Evolutionary conservation across 257 asterid species (phyloP).

Genomic region (Coffea canephora): DNA sequence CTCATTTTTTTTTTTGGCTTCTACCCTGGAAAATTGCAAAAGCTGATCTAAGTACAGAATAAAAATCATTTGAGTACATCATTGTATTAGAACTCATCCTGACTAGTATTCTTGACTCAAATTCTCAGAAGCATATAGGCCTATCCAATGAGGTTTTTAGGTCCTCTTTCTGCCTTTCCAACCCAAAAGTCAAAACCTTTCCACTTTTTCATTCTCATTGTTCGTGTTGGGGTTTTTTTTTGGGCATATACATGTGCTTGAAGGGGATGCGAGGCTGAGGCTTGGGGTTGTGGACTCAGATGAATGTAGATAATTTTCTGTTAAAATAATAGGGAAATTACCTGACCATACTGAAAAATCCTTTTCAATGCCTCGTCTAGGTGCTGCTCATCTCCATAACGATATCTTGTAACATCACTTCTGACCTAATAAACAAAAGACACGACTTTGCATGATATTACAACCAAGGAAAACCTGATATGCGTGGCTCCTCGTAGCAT

Average conservation of each 20-base stretch:
- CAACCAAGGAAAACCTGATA: background rate
- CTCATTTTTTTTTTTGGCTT: no score
- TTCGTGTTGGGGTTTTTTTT: background rate
- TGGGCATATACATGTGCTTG: no score
- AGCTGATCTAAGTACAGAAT: background rate
- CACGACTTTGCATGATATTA: background rate
- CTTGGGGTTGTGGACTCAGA: background rate
- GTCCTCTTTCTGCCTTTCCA: background rate
- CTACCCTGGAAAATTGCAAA: no score
- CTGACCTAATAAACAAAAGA: slow-evolving; percentile 66
- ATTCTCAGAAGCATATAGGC: background rate
- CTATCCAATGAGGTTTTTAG: background rate
- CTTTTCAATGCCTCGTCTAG: slow-evolving; percentile 93
- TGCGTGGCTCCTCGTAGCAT: background rate
- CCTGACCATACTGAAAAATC: slow-evolving; percentile 94
- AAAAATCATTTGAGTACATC: background rate
- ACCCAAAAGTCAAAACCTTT: background rate
- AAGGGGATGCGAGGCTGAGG: background rate
- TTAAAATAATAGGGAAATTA: slow-evolving; percentile 20
- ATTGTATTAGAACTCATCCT: background rate
- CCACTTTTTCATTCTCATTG: background rate
- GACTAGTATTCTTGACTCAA: background rate
- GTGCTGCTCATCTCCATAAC: slow-evolving; percentile 98
- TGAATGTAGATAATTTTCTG: background rate
- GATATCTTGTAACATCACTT: slow-evolving; percentile 87